A percentile compares a stretch with the other conserved stretches of the same genome.
Conservation (phyloP, 139 green algal genomes). For the Micractinium sp. region DNA sequence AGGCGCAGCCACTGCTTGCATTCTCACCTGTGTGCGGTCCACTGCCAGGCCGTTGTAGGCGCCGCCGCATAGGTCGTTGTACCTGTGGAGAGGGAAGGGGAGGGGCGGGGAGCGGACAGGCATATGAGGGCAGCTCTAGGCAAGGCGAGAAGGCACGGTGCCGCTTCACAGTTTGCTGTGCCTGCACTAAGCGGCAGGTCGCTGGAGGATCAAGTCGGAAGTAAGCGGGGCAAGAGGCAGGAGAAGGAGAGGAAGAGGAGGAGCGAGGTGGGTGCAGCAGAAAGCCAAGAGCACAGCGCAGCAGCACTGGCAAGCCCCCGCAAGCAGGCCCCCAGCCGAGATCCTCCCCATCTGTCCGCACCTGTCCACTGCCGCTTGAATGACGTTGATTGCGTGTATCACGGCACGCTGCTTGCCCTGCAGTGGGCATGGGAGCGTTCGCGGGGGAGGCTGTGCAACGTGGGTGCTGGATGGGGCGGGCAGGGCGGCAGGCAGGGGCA, state of each 20-base stretch:
- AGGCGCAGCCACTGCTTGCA: not conserved
- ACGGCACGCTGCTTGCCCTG: constrained; percentile 54
- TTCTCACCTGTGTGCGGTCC: not conserved
- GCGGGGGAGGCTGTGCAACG: not conserved
- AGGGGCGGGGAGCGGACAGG: no score
- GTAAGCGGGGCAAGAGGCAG: no score
- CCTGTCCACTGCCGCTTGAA: constrained; percentile 74
- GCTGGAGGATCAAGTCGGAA: no score
- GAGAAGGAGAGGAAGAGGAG: not conserved
- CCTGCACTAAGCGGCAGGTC: no score
- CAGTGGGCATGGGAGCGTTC: not conserved
- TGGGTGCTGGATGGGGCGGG: not conserved
- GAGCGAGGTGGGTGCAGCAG: not conserved
- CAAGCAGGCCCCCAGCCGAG: not conserved
- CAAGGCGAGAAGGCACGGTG: no score
- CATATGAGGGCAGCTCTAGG: not conserved
- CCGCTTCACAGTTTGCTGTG: no score
- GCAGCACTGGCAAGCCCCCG: not conserved
- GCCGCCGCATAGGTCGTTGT: constrained; percentile 87
- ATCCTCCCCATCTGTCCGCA: not conserved
- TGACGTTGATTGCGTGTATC: constrained; percentile 68
- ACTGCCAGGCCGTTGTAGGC: constrained; percentile 4
- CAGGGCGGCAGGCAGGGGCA: not conserved
- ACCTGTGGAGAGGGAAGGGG: constrained; percentile 41
- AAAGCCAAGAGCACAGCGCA: not conserved